A percentile compares a stretch with the other conserved stretches of the same genome.
phyloP scores from a whole-genome alignment of 208 protist genomes.

The Phytomonas serpens region DNA sequence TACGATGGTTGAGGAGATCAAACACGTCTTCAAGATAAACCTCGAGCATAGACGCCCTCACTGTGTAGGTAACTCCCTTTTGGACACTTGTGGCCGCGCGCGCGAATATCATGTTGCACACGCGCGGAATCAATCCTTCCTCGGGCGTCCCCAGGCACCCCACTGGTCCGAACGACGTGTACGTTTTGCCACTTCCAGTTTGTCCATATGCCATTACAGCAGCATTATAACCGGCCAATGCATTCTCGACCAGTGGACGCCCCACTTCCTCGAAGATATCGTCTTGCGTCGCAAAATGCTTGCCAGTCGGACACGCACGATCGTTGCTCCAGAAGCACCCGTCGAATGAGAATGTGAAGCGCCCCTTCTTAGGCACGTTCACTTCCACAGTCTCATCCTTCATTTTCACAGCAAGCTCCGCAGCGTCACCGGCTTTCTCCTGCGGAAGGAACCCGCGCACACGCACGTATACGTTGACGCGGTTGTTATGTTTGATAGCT shows the following conservation, averaged over 20 bases:
- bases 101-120: constrained; percentile 81
- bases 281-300: constrained; percentile 50
- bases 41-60: constrained; percentile 88
- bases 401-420: constrained; percentile 49
- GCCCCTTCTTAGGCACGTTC: constrained; percentile 57
- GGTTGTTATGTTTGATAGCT: constrained; percentile 36
- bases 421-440: constrained; percentile 15
- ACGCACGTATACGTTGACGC: constrained; percentile 81
- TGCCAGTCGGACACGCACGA: constrained; percentile 27
- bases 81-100: constrained; percentile 41
- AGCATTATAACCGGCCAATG: constrained; percentile 76
- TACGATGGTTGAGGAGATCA: constrained; percentile 89
- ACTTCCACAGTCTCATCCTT: constrained; percentile 60
- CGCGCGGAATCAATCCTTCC: constrained; percentile 72
- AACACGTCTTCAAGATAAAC: constrained; percentile 95
- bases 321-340: constrained; percentile 90
- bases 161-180: constrained; percentile 64
- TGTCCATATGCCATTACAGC: constrained; percentile 87
- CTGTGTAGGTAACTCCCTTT: constrained; percentile 55
- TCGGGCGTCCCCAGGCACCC: constrained; percentile 42
- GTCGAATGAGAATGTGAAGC: constrained; percentile 87
- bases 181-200: constrained; percentile 85
- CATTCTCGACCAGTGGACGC: constrained; percentile 82
- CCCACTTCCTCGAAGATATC: constrained; percentile 89
- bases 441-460: constrained; percentile 52